Percentiles rank a stretch among this genome's conserved stretches.
phyloP scores from a whole-genome alignment of 192 early-diverging fungal genomes.

The Backusella morwellensis region DNA sequence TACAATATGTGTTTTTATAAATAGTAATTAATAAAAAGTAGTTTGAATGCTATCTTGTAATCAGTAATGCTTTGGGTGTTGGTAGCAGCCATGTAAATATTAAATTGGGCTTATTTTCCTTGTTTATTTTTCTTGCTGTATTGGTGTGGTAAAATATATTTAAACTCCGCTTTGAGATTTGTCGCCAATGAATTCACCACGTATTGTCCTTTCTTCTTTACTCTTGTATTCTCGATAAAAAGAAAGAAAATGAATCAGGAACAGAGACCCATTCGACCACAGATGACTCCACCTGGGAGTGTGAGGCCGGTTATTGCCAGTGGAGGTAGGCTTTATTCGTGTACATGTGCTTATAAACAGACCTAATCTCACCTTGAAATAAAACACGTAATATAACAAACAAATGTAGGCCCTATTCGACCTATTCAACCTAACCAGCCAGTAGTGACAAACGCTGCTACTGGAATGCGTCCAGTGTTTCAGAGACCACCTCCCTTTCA shows the following conservation, averaged over 20 bases:
- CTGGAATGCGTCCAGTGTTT: not conserved
- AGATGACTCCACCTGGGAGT: not conserved
- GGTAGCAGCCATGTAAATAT: no score
- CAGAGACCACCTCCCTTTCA: constrained; percentile 1
- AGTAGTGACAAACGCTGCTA: not conserved
- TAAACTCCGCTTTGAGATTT: not conserved
- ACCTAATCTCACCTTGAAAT: not conserved
- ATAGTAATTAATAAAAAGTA: not conserved
- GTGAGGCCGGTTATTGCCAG: not conserved
- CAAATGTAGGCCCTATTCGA: not conserved
- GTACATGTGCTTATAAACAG: no score
- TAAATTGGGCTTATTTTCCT: no score
- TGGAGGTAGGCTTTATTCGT: not conserved
- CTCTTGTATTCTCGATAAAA: not conserved
- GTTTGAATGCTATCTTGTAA: no score
- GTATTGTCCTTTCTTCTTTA: not conserved
- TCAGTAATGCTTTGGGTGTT: no score
- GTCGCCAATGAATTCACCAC: not conserved
- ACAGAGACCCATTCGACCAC: not conserved
- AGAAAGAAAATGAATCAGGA: not conserved
- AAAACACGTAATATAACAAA: not conserved
- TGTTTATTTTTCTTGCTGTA: no score
- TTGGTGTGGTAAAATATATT: not conserved
- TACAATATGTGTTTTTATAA: not conserved
- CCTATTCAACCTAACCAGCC: not conserved